Conservation (phyloP, 2,329 filamentous ascomycete genomes). For the Spiromastix sp. region DNA sequence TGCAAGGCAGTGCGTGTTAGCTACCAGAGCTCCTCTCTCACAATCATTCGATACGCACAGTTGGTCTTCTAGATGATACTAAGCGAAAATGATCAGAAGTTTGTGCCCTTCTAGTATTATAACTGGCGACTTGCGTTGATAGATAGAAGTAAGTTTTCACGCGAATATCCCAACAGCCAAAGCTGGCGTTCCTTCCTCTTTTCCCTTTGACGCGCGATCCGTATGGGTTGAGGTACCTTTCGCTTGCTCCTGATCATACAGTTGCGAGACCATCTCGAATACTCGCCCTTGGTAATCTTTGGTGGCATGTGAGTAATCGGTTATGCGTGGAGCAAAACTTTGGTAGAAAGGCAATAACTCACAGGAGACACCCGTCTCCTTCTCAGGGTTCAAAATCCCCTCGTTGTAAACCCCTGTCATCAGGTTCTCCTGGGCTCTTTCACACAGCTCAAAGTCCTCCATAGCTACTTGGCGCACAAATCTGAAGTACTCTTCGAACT, state of each 20-base stretch:
- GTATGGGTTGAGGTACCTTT: background rate
- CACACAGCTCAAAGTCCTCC: constrained; percentile 48
- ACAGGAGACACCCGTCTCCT: constrained; percentile 47
- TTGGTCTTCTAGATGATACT: too few species aligned
- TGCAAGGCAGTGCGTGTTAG: too few species aligned
- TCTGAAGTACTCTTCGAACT: constrained; percentile 47
- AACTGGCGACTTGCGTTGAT: too few species aligned
- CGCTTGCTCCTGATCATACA: constrained; percentile 27
- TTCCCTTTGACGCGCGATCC: background rate
- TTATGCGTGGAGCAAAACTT: background rate
- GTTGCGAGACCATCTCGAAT: constrained; percentile 34
- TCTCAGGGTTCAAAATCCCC: constrained; percentile 45
- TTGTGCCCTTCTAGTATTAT: too few species aligned
- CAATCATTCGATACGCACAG: too few species aligned
- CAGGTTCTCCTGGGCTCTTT: constrained; percentile 45
- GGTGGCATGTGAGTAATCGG: background rate
- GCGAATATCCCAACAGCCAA: too few species aligned
- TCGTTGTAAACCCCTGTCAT: constrained; percentile 44
- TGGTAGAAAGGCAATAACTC: constrained; percentile 16
- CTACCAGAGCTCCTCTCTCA: too few species aligned
- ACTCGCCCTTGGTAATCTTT: constrained; percentile 39
- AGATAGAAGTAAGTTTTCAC: too few species aligned
- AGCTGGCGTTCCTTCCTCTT: too few species aligned
- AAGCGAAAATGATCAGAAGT: too few species aligned
- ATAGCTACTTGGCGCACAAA: constrained; percentile 47